Percentiles rank a stretch among this genome's conserved stretches.
phyloP scores from a whole-genome alignment of 805 yeast genomes.

The Metschnikowia henanensis region DNA sequence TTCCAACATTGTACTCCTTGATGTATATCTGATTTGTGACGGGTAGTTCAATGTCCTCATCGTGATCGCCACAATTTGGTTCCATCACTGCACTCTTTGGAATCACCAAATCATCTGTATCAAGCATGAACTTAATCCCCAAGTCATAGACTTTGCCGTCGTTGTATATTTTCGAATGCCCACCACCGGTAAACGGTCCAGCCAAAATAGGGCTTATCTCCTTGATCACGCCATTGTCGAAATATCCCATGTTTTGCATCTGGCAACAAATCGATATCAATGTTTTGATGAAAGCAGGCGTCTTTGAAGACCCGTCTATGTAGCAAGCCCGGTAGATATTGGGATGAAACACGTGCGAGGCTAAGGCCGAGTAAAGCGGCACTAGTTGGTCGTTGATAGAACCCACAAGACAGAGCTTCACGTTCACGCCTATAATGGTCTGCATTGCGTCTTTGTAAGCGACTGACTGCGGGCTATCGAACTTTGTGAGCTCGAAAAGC shows the following conservation, averaged over 20 bases:
- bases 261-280: slow-evolving; percentile 73
- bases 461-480: slow-evolving; percentile 67
- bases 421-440: slow-evolving; percentile 64
- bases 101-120: slow-evolving; percentile 60
- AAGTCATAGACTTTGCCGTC: slow-evolving; percentile 82
- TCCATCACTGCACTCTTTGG: slow-evolving; percentile 24
- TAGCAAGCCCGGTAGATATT: slow-evolving; percentile 87
- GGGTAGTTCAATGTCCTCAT: slow-evolving; percentile 24
- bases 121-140: slow-evolving; percentile 72
- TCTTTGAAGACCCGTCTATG: slow-evolving; percentile 75
- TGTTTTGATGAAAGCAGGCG: slow-evolving; percentile 77
- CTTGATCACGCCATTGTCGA: slow-evolving; percentile 83
- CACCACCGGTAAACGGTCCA: slow-evolving; percentile 93
- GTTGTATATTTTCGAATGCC: slow-evolving; percentile 88
- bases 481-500: slow-evolving; percentile 83
- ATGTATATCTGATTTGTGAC: slow-evolving; percentile 36
- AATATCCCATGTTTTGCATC: slow-evolving; percentile 71
- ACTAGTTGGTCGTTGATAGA: slow-evolving; percentile 93
- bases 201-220: slow-evolving; percentile 68
- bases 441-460: slow-evolving; percentile 68
- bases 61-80: background rate
- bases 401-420: slow-evolving; percentile 80
- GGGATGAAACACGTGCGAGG: slow-evolving; percentile 84
- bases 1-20: slow-evolving; percentile 58
- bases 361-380: slow-evolving; percentile 85